A percentile compares a stretch with the other conserved stretches of the same genome.
These are phyloP conservation scores for Marchantia polymorpha DNA, from an alignment of 225 moss, liverwort and hornwort species.

Conservation along the genomic window DNA sequence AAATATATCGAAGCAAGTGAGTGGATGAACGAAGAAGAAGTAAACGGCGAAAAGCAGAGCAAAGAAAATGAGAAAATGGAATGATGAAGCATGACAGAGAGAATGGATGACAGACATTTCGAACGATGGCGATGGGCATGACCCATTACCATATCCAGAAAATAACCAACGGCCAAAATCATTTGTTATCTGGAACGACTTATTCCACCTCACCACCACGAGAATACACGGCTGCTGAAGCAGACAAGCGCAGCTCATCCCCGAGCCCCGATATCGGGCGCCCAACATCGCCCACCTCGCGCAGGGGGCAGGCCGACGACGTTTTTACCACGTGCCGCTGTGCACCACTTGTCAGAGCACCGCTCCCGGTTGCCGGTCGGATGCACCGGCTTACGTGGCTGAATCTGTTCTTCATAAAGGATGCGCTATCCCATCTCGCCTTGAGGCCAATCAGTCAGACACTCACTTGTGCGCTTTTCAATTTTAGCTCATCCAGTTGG, in stretches of 20 bases:
- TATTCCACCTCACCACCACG: constrained; percentile 9
- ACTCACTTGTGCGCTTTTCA: not conserved
- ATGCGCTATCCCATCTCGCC: not conserved
- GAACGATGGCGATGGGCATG: constrained; percentile 1
- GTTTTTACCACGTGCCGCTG: not conserved
- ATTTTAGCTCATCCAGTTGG: too few species aligned
- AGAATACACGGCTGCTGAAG: not conserved
- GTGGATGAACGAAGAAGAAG: too few species aligned
- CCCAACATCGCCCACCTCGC: not conserved
- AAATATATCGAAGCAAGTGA: too few species aligned
- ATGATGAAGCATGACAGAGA: too few species aligned
- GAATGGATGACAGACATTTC: not conserved
- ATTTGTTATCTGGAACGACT: constrained; percentile 1
- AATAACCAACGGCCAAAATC: constrained; percentile 13
- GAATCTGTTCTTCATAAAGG: not conserved
- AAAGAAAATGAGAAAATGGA: too few species aligned
- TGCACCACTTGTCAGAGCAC: constrained; percentile 4
- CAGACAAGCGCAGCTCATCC: not conserved
- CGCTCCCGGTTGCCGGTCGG: not conserved
- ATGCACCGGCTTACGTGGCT: not conserved
- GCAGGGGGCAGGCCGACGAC: too few species aligned
- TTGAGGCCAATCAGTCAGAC: not conserved
- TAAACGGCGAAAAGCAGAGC: too few species aligned
- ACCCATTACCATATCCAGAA: constrained; percentile 4
- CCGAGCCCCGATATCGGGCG: not conserved